Evolutionary conservation across 148 eudicot genomes (phyloP), one percentile per base, ranked within the genome.

Genomic region (Chenopodium album): DNA sequence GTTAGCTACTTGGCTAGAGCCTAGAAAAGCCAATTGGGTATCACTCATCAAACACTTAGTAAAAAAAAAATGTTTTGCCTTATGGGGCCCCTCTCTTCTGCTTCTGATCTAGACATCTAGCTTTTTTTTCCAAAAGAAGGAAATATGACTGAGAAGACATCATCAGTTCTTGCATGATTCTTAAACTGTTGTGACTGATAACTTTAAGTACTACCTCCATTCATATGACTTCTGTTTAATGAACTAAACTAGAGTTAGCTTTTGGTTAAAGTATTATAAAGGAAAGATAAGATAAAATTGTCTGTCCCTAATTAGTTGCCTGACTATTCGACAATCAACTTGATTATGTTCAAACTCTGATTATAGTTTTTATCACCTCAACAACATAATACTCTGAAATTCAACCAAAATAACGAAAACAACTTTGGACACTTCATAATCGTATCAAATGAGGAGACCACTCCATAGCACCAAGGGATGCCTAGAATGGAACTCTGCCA

Each of bases 161-260:
- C 71, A 60, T 80, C 69, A 34, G 22, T 56, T 44, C 82, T 71
- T 80, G 28, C 70, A 72, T 73, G 70, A 44, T 52, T 79, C 60
- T 9, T 60, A 13, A 23, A 80, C 46, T 72, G 23, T 80, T 56
- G 70, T 60, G 29, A 26, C 31, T 32, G 46, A 32, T n/a, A 65
- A 60, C 77, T 80, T 75, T 80, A 34, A 78, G 76, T 37, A 66
- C 29, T 79, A 50, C 16, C 54, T 50, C 12, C 41, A 29, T 37
- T 67, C 19, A 10, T 23, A 64, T 64, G 31, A 9, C 12, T 50
- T 50, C 0, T 13, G 3, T 50, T 50, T 10, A 9, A 50, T 50
- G 54, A 50, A 50, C 54, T 50, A 50, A 50, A 50, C 14, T 50
- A 50, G 54, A 50, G 54, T 50, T 50, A 48, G 52, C 52, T 48